Conservation (phyloP, 768 basidiomycete genomes). For the Trametopsis cervina region DNA sequence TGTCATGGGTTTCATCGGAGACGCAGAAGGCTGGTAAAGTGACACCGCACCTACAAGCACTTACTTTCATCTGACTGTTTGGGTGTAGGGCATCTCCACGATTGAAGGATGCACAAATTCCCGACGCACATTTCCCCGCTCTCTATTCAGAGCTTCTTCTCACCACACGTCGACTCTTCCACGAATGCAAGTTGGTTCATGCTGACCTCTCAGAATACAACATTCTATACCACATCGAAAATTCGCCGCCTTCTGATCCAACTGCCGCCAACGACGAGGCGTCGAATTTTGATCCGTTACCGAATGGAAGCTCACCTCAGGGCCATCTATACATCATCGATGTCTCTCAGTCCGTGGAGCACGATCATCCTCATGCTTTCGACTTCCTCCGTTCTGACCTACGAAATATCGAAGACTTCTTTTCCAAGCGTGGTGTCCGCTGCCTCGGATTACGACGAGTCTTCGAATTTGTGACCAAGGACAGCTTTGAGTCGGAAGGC, state of each 20-base stretch:
- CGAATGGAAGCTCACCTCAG: neutral
- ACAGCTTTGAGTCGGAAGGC: slow-evolving; percentile 31
- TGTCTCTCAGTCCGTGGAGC: slow-evolving; percentile 97
- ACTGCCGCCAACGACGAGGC: neutral
- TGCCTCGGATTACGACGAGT: slow-evolving; percentile 75
- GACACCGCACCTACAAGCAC: too few species aligned
- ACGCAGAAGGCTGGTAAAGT: slow-evolving; percentile 71
- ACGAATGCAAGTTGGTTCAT: slow-evolving; percentile 89
- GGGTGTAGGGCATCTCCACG: slow-evolving; percentile 79
- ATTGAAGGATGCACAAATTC: slow-evolving; percentile 79
- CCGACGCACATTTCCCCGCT: slow-evolving; percentile 38
- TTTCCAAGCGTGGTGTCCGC: slow-evolving; percentile 63
- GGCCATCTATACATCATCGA: slow-evolving; percentile 90
- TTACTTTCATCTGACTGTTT: slow-evolving; percentile 7
- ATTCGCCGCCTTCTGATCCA: neutral
- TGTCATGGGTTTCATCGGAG: slow-evolving; percentile 90
- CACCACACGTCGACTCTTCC: slow-evolving; percentile 77
- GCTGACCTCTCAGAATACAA: slow-evolving; percentile 99
- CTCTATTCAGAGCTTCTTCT: slow-evolving; percentile 80
- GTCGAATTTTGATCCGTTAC: too few species aligned
- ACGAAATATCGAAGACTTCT: slow-evolving; percentile 91
- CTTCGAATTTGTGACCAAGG: slow-evolving; percentile 84
- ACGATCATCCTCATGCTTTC: slow-evolving; percentile 94
- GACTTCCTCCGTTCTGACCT: slow-evolving; percentile 94
- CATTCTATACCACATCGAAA: slow-evolving; percentile 71